Percentiles rank a stretch among this genome's conserved stretches.
These are phyloP conservation scores for Lolium rigidum DNA, from an alignment of 176 grass and related monocot genomes.

Conservation along the genomic window DNA sequence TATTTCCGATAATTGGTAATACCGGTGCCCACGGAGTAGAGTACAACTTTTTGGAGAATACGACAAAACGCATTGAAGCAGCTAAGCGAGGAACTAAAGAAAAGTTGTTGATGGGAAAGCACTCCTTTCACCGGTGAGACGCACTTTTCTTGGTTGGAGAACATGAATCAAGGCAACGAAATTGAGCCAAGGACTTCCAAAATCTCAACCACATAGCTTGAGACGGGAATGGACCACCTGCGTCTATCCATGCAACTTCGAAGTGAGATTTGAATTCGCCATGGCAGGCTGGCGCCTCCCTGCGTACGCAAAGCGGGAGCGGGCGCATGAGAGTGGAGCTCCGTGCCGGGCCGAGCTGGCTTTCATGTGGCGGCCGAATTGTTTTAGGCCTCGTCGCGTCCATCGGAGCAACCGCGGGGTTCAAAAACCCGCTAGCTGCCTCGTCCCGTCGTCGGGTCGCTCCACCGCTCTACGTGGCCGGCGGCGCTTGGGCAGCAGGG, in stretches of 20 bases:
- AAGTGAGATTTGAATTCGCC: not conserved
- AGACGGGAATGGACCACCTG: not conserved
- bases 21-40: no score
- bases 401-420: not conserved
- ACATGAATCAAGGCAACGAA: not conserved
- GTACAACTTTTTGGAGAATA: no score
- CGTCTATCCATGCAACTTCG: not conserved
- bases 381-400: constrained; percentile 32
- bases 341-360: constrained; percentile 27
- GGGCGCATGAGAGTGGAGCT: constrained; percentile 21
- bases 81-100: not conserved
- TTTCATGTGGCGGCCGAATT: constrained; percentile 38
- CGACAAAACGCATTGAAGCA: no score
- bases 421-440: constrained; percentile 10
- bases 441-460: not conserved
- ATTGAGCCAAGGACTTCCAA: not conserved
- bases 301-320: constrained; percentile 29
- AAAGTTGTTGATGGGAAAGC: not conserved
- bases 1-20: no score
- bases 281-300: not conserved
- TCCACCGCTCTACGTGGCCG: not conserved
- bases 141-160: not conserved
- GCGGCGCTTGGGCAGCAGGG: not conserved
- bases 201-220: not conserved
- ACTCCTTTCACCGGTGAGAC: not conserved